These are phyloP conservation scores for Xylaria curta DNA, from an alignment of 495 filamentous ascomycete genomes.

Conservation along the genomic window DNA sequence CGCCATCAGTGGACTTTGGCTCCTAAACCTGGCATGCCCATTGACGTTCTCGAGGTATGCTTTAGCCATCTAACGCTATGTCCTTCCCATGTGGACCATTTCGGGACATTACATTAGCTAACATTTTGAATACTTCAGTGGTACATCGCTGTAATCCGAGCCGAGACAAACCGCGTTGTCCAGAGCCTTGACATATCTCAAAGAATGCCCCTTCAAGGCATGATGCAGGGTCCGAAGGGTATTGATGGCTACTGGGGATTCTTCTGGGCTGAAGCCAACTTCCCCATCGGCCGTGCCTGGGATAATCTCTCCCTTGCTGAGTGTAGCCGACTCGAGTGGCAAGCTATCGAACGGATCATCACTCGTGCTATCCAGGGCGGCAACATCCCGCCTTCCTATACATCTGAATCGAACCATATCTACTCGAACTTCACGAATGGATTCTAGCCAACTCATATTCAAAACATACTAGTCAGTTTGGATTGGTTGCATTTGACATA, in stretches of 20 bases:
- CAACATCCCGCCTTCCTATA: slow-evolving; percentile 21
- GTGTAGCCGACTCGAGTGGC: slow-evolving; percentile 46
- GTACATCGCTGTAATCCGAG: slow-evolving; percentile 59
- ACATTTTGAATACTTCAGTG: slow-evolving; percentile 42
- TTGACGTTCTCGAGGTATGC: slow-evolving; percentile 56
- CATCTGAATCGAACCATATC: slow-evolving; percentile 4
- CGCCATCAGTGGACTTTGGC: slow-evolving; percentile 47
- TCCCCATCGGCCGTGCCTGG: slow-evolving; percentile 37
- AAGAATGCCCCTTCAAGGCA: slow-evolving; percentile 43
- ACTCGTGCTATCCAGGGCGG: slow-evolving; percentile 38
- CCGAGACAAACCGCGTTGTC: slow-evolving; percentile 45
- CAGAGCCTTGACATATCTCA: slow-evolving; percentile 31
- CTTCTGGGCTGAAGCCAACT: slow-evolving; percentile 48
- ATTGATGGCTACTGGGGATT: slow-evolving; percentile 50
- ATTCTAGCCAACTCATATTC: neutral
- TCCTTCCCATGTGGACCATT: neutral
- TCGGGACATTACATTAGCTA: neutral
- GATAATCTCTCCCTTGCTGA: slow-evolving; percentile 45
- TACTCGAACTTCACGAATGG: neutral
- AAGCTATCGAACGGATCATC: slow-evolving; percentile 47
- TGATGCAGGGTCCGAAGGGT: slow-evolving; percentile 36
- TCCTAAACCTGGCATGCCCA: slow-evolving; percentile 46
- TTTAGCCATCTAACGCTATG: neutral
- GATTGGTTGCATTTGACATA: neutral
- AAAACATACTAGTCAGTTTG: neutral